These are phyloP conservation scores for Venustampulla echinocandica DNA, from an alignment of 495 filamentous ascomycete genomes.

Conservation along the genomic window DNA sequence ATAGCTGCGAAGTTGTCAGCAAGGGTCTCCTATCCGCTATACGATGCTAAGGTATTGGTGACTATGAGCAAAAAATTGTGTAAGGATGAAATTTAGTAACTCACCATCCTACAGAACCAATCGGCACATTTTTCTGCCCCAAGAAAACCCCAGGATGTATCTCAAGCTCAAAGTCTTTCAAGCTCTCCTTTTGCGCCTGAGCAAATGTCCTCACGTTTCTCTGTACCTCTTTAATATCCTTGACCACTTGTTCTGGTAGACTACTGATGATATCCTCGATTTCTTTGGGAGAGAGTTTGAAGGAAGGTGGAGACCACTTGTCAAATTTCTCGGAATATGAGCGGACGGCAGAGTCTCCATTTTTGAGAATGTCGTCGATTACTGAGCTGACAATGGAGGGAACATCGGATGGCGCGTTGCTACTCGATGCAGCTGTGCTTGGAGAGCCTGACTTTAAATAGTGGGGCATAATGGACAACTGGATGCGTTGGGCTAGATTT, in stretches of 20 bases:
- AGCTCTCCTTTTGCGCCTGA: slow-evolving; percentile 33
- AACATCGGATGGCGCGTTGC: slow-evolving; percentile 20
- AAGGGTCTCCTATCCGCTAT: neutral
- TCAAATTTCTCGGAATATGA: slow-evolving; percentile 46
- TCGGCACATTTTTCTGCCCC: slow-evolving; percentile 41
- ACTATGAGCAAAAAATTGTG: neutral
- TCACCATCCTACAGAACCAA: slow-evolving; percentile 26
- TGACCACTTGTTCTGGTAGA: slow-evolving; percentile 35
- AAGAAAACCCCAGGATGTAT: slow-evolving; percentile 40
- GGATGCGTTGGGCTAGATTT: too few relatives aligned
- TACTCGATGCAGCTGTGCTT: slow-evolving; percentile 7
- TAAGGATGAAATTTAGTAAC: neutral
- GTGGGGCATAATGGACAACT: neutral
- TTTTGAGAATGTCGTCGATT: slow-evolving; percentile 38
- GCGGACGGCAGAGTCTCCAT: slow-evolving; percentile 40
- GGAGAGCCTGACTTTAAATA: neutral
- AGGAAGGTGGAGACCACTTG: slow-evolving; percentile 41
- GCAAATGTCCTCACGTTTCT: slow-evolving; percentile 42
- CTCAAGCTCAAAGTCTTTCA: slow-evolving; percentile 41
- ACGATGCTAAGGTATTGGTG: too few relatives aligned
- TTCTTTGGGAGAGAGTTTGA: slow-evolving; percentile 32
- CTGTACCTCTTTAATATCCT: slow-evolving; percentile 46
- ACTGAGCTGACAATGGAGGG: slow-evolving; percentile 36
- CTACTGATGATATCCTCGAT: slow-evolving; percentile 31
- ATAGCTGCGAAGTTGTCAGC: slow-evolving; percentile 24